These are phyloP conservation scores for Suillus fuscotomentosus DNA, from an alignment of 768 basidiomycete species.

Conservation along the genomic window DNA sequence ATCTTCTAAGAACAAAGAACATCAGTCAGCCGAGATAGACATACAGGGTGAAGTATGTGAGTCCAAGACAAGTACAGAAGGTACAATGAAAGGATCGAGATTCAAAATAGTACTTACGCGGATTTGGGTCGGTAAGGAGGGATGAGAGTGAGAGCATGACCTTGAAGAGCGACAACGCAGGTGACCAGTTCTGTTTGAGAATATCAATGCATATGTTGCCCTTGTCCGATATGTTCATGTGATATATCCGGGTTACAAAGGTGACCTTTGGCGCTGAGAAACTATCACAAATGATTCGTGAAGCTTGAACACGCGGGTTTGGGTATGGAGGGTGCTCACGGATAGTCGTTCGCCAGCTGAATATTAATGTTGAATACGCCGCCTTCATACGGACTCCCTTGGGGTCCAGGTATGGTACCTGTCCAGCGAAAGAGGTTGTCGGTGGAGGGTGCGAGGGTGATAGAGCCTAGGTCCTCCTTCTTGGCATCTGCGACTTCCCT, in stretches of 20 bases:
- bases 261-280: constrained; percentile 79
- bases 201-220: constrained; percentile 87
- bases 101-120: constrained; percentile 51
- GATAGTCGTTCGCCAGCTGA: constrained; percentile 69
- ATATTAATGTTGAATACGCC: constrained; percentile 73
- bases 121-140: constrained; percentile 92
- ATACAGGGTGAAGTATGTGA: constrained; percentile 4
- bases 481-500: constrained; percentile 77
- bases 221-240: constrained; percentile 84
- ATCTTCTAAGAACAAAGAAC: constrained; percentile 46
- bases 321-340: constrained; percentile 45
- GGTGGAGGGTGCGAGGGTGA: constrained; percentile 63
- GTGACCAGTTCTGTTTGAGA: constrained; percentile 92
- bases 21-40: constrained; percentile 5
- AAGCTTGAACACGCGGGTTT: background rate
- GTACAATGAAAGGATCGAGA: background rate
- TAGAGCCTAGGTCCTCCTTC: constrained; percentile 80
- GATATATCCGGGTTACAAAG: constrained; percentile 80
- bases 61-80: background rate
- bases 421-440: constrained; percentile 72
- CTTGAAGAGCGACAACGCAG: constrained; percentile 91
- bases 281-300: constrained; percentile 33
- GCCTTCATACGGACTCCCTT: constrained; percentile 80
- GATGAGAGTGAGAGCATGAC: constrained; percentile 92
- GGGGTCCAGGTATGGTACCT: constrained; percentile 77